These are phyloP conservation scores for Trichoderma gracile DNA, from an alignment of 2,329 filamentous ascomycete genomes.

Conservation along the genomic window DNA sequence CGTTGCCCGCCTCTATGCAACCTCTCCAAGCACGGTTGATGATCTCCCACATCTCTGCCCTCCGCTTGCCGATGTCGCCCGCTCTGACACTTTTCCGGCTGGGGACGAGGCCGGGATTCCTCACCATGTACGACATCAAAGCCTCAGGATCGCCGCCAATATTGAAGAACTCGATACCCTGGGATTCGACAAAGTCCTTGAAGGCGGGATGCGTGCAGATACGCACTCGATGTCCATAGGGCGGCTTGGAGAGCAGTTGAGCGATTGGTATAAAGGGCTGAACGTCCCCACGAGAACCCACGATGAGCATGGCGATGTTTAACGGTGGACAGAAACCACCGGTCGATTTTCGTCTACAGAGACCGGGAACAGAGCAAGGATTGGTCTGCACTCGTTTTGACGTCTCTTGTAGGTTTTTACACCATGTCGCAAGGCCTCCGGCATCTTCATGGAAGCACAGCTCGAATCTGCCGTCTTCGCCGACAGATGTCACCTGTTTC, in stretches of 20 bases:
- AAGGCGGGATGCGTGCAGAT: slow-evolving; percentile 59
- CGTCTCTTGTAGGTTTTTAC: slow-evolving; percentile 30
- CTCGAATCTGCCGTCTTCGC: slow-evolving; percentile 37
- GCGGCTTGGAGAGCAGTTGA: slow-evolving; percentile 40
- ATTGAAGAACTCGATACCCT: slow-evolving; percentile 58
- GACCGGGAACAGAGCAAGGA: not conserved
- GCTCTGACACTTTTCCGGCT: slow-evolving; percentile 39
- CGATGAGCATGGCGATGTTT: slow-evolving; percentile 39
- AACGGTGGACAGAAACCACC: slow-evolving; percentile 32
- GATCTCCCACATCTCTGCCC: slow-evolving; percentile 42
- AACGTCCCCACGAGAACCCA: slow-evolving; percentile 38
- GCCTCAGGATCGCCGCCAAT: slow-evolving; percentile 59
- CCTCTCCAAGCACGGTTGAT: slow-evolving; percentile 41
- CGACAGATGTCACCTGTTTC: slow-evolving; percentile 32
- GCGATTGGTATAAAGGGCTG: slow-evolving; percentile 63
- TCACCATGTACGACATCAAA: slow-evolving; percentile 47
- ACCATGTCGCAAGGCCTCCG: slow-evolving; percentile 34
- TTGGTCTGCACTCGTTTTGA: slow-evolving; percentile 13
- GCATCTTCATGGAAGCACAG: slow-evolving; percentile 37
- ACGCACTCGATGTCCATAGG: slow-evolving; percentile 55
- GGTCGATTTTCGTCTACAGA: slow-evolving; percentile 11
- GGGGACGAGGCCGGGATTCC: slow-evolving; percentile 44
- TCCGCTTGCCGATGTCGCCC: slow-evolving; percentile 41
- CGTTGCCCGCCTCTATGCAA: slow-evolving; percentile 42
- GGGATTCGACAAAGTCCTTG: slow-evolving; percentile 52